These are phyloP conservation scores for Naganishia randhawae DNA, from an alignment of 768 basidiomycete genomes.

Conservation along the genomic window DNA sequence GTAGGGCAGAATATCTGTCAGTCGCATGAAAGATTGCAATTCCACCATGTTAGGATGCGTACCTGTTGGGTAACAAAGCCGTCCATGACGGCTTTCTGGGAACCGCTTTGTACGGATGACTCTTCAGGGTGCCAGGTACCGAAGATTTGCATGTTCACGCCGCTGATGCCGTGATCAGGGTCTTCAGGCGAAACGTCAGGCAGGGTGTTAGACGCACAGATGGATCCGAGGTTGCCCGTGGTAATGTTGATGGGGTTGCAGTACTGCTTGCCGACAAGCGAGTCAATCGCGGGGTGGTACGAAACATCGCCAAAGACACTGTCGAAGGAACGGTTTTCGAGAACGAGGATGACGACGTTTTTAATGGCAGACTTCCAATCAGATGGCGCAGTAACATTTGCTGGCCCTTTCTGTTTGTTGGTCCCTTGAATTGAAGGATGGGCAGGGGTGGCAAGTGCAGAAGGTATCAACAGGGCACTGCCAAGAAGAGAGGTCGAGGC, in stretches of 20 bases:
- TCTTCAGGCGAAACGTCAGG: slow-evolving; percentile 20
- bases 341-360: slow-evolving; percentile 16
- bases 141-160: slow-evolving; percentile 19
- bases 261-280: slow-evolving; percentile 20
- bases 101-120: slow-evolving; percentile 6
- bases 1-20: background rate
- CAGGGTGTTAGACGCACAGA: slow-evolving; percentile 19
- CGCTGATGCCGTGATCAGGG: slow-evolving; percentile 22
- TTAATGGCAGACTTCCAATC: slow-evolving; percentile 8
- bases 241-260: slow-evolving; percentile 24
- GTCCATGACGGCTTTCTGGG: slow-evolving; percentile 15
- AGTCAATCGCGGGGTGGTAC: slow-evolving; percentile 4
- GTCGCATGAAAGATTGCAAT: background rate
- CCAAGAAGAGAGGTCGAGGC: slow-evolving; percentile 9
- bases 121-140: slow-evolving; percentile 22
- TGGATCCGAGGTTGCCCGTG: slow-evolving; percentile 10
- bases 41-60: background rate
- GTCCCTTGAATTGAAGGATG: background rate
- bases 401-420: background rate
- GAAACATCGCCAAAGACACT: slow-evolving; percentile 19
- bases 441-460: slow-evolving; percentile 2
- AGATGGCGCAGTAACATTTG: background rate
- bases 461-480: slow-evolving; percentile 1
- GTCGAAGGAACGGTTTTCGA: slow-evolving; percentile 20
- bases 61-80: slow-evolving; percentile 22